A percentile compares a stretch with the other conserved stretches of the same genome.
These are phyloP conservation scores for Candida ovalis DNA, from an alignment of 805 yeast species.

Conservation along the genomic window DNA sequence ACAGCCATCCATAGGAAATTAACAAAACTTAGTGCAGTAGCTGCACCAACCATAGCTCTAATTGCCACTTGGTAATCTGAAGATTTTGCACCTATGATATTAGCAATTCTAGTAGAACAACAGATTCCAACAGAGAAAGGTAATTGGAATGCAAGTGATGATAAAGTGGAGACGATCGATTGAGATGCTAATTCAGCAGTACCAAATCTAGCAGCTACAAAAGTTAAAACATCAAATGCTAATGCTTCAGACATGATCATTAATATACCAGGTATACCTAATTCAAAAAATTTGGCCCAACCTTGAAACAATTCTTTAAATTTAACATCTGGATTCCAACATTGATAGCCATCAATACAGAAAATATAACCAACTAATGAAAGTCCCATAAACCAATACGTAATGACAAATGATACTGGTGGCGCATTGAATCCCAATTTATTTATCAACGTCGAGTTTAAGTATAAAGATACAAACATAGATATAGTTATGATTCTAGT, in stretches of 20 bases:
- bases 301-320: slow-evolving; percentile 31
- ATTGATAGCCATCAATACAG: slow-evolving; percentile 57
- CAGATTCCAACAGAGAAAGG: slow-evolving; percentile 52
- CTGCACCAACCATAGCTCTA: slow-evolving; percentile 33
- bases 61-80: slow-evolving; percentile 34
- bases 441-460: slow-evolving; percentile 61
- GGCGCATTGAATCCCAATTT: slow-evolving; percentile 67
- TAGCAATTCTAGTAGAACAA: slow-evolving; percentile 49
- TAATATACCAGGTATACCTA: slow-evolving; percentile 50
- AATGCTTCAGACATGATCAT: slow-evolving; percentile 57
- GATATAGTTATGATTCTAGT: slow-evolving; percentile 63
- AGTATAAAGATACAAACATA: slow-evolving; percentile 60
- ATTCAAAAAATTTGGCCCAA: slow-evolving; percentile 41
- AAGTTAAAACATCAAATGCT: slow-evolving; percentile 51
- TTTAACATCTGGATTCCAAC: slow-evolving; percentile 47
- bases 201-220: slow-evolving; percentile 46
- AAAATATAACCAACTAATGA: slow-evolving; percentile 50
- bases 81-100: slow-evolving; percentile 48
- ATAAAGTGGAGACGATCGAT: slow-evolving; percentile 45
- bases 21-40: slow-evolving; percentile 32
- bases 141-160: slow-evolving; percentile 46
- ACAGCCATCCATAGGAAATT: slow-evolving; percentile 36
- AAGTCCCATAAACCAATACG: slow-evolving; percentile 65
- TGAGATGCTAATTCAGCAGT: slow-evolving; percentile 49
- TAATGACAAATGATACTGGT: slow-evolving; percentile 62